These are phyloP conservation scores for Pythium aphanidermatum DNA, from an alignment of 352 stramenopile genomes.

Conservation along the genomic window DNA sequence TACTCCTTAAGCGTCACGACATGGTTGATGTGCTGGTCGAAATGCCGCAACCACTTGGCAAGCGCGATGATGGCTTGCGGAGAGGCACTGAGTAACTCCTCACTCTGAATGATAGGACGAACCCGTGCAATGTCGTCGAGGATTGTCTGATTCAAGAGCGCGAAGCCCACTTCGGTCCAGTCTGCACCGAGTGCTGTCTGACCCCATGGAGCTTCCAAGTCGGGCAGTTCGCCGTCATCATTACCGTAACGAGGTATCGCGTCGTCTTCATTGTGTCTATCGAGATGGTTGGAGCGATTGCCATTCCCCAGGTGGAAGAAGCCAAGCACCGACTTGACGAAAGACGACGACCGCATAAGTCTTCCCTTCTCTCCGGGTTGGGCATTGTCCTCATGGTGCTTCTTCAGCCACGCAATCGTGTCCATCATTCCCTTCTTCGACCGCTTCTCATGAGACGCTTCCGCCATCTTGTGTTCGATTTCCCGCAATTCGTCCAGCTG, in stretches of 20 bases:
- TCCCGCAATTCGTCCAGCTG: conserved; percentile 23
- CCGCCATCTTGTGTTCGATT: conserved; percentile 22
- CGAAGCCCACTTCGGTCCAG: conserved; percentile 49
- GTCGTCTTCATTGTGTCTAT: neutral
- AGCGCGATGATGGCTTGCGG: conserved; percentile 47
- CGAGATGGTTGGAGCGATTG: conserved; percentile 9
- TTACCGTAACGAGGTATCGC: neutral
- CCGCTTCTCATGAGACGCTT: conserved; percentile 12
- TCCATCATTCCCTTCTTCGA: conserved; percentile 42
- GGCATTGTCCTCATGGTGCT: conserved; percentile 35
- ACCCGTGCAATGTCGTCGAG: conserved; percentile 55
- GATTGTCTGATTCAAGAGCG: conserved; percentile 47
- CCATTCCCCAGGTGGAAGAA: conserved; percentile 32
- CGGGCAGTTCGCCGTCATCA: conserved; percentile 16
- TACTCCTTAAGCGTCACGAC: conserved; percentile 63
- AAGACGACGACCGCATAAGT: conserved; percentile 43
- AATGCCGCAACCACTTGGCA: conserved; percentile 52
- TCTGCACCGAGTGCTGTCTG: conserved; percentile 32
- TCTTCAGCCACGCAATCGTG: conserved; percentile 68
- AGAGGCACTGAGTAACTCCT: conserved; percentile 41
- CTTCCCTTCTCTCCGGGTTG: conserved; percentile 27
- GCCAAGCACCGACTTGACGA: conserved; percentile 51
- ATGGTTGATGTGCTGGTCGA: conserved; percentile 53
- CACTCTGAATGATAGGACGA: conserved; percentile 36
- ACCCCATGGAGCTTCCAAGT: conserved; percentile 38